Conservation (phyloP, 2,329 filamentous ascomycete species). For the Sphaerulina vaccinii region DNA sequence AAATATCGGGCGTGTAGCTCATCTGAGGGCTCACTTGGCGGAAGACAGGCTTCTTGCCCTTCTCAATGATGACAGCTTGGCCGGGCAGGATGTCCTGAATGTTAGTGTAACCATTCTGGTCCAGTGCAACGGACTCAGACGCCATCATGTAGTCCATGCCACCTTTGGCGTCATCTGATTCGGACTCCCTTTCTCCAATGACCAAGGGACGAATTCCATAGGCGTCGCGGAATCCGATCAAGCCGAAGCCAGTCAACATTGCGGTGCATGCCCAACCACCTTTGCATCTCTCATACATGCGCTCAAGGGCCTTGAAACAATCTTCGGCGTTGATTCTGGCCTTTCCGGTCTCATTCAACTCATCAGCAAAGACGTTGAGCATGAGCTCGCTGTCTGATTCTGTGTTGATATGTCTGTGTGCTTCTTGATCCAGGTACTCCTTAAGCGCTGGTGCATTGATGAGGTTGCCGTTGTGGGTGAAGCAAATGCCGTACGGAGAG, state of each 20-base stretch:
- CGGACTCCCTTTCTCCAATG: conserved; percentile 65
- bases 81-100: conserved; percentile 78
- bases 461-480: conserved; percentile 85
- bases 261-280: conserved; percentile 78
- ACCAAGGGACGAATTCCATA: conserved; percentile 82
- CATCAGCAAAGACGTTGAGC: conserved; percentile 83
- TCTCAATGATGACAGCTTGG: conserved; percentile 80
- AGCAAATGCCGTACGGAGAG: conserved; percentile 74
- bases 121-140: conserved; percentile 80
- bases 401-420: conserved; percentile 84
- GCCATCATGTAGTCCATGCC: conserved; percentile 83
- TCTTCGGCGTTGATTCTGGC: conserved; percentile 75
- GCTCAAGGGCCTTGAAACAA: conserved; percentile 68
- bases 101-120: conserved; percentile 74
- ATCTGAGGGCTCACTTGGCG: conserved; percentile 67
- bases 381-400: conserved; percentile 86
- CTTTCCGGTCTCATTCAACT: conserved; percentile 77
- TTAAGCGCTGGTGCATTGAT: conserved; percentile 73
- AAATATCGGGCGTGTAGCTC: conserved; percentile 79
- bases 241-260: conserved; percentile 78
- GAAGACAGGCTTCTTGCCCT: conserved; percentile 72
- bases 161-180: conserved; percentile 47
- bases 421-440: conserved; percentile 71
- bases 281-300: conserved; percentile 70
- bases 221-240: conserved; percentile 75